Percentiles rank a stretch among this genome's conserved stretches.
phyloP scores from a whole-genome alignment of 345 rosid species.

The Eucalyptus marginata region DNA sequence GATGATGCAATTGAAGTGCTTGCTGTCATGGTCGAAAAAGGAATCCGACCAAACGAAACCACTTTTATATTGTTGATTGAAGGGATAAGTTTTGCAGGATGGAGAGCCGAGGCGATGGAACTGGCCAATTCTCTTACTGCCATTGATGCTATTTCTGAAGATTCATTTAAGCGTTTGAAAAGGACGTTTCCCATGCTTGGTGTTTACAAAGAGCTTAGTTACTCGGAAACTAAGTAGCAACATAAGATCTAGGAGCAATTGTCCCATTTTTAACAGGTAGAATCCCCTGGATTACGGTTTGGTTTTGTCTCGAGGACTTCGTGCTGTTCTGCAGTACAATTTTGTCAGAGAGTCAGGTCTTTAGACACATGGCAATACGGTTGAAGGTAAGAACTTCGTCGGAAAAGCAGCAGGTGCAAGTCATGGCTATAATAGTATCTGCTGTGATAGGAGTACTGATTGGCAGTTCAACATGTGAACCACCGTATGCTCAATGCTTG shows the following conservation, averaged over 20 bases:
- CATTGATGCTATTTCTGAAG: slow-evolving; percentile 44
- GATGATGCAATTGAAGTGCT: slow-evolving; percentile 59
- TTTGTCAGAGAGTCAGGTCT: not conserved
- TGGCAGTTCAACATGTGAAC: not conserved
- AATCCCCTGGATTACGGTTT: not conserved
- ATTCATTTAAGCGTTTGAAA: slow-evolving; percentile 40
- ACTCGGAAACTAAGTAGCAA: slow-evolving; percentile 13
- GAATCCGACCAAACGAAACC: slow-evolving; percentile 74
- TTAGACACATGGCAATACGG: not conserved
- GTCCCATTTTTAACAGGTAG: not conserved
- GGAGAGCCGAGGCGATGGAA: slow-evolving; percentile 62
- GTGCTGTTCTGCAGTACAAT: not conserved
- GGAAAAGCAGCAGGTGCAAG: not conserved
- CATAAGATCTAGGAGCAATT: not conserved
- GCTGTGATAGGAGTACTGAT: not conserved
- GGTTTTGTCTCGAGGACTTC: not conserved
- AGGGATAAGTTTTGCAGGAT: slow-evolving; percentile 73
- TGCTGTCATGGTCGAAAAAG: slow-evolving; percentile 45
- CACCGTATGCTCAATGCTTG: not conserved
- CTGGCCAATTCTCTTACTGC: slow-evolving; percentile 39
- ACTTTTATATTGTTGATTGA: slow-evolving; percentile 54
- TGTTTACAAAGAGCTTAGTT: slow-evolving; percentile 31
- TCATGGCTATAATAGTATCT: not conserved
- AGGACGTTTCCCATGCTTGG: slow-evolving; percentile 59
- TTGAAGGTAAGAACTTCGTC: not conserved